Conservation (phyloP, 306 rosid genomes). For the Cucurbita pepo region DNA sequence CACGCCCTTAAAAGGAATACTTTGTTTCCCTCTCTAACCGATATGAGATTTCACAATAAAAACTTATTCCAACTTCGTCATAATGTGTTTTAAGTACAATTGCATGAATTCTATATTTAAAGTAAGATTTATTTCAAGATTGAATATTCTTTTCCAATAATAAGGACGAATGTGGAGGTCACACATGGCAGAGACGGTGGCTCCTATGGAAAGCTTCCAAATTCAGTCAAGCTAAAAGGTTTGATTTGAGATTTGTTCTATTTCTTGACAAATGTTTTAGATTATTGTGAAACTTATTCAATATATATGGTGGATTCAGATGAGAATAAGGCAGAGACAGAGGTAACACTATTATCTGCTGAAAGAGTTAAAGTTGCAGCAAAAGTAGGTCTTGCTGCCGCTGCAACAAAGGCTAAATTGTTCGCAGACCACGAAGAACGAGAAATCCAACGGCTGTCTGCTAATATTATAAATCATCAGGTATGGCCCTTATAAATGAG, state of each 20-base stretch:
- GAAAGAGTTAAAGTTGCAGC: constrained; percentile 86
- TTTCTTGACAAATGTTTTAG: neutral
- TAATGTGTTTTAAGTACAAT: neutral
- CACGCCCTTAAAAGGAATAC: too few relatives aligned
- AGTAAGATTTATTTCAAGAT: constrained; percentile 8
- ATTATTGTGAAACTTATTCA: neutral
- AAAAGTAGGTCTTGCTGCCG: constrained; percentile 87
- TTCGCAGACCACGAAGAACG: constrained; percentile 99
- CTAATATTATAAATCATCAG: constrained; percentile 89
- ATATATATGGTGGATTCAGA: constrained; percentile 25
- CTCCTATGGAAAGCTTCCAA: constrained; percentile 38
- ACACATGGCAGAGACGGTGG: constrained; percentile 41
- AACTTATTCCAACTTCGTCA: too few relatives aligned
- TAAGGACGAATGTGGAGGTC: constrained; percentile 57
- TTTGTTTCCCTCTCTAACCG: too few relatives aligned
- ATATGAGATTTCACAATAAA: too few relatives aligned
- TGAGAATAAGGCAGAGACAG: constrained; percentile 46
- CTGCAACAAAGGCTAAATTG: constrained; percentile 88
- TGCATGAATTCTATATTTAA: constrained; percentile 9
- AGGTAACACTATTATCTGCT: constrained; percentile 36
- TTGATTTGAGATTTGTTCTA: constrained; percentile 7
- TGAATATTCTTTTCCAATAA: constrained; percentile 15
- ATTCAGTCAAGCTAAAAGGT: constrained; percentile 58
- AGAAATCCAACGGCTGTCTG: constrained; percentile 97
- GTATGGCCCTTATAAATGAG: constrained; percentile 22